These are phyloP conservation scores for Ogataea pilisensis DNA, from an alignment of 805 yeast species.

Conservation along the genomic window DNA sequence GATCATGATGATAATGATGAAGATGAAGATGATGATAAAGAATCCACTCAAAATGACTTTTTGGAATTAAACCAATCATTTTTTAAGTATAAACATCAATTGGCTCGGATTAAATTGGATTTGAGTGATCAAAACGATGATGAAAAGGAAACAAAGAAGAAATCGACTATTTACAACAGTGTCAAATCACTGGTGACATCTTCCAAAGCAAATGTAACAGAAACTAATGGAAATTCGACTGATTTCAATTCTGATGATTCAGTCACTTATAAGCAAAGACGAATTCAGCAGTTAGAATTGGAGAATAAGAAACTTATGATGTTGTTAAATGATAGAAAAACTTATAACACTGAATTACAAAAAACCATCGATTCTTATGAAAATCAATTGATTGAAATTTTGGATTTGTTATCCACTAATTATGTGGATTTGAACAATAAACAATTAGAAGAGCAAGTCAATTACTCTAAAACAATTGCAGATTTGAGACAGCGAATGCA, in stretches of 20 bases:
- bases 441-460: conserved; percentile 13
- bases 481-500: conserved; percentile 14
- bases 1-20: background rate
- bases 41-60: background rate
- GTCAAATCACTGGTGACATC: conserved; percentile 5
- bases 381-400: conserved; percentile 10
- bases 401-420: conserved; percentile 10
- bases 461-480: conserved; percentile 10
- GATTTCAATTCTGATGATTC: background rate
- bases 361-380: conserved; percentile 18
- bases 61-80: conserved; percentile 4
- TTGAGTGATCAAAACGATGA: background rate
- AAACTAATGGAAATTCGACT: background rate
- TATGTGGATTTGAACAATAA: conserved; percentile 9
- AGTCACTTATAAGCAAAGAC: conserved; percentile 2
- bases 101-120: background rate
- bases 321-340: conserved; percentile 12
- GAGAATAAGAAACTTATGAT: conserved; percentile 14
- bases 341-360: conserved; percentile 18
- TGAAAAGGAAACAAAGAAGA: background rate
- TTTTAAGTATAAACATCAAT: conserved; percentile 9
- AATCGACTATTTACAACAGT: conserved; percentile 1
- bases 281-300: conserved; percentile 4
- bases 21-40: background rate
- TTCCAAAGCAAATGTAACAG: no score